phyloP scores from a whole-genome alignment of 768 basidiomycete genomes.

The Lactarius indigo region DNA sequence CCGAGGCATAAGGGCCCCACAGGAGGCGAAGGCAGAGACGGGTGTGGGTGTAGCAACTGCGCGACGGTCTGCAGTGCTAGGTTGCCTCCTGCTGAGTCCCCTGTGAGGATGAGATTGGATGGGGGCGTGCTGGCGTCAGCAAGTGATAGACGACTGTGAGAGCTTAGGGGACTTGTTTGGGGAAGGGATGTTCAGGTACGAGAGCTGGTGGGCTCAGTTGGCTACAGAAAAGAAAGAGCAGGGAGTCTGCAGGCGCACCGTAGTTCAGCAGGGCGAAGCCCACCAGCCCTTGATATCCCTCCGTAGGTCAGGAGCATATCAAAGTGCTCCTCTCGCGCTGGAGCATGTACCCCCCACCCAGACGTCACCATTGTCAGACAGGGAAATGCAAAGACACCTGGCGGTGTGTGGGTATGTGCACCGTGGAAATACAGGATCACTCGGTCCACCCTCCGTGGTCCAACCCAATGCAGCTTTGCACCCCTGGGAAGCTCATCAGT shows the following conservation, averaged over 20 bases:
- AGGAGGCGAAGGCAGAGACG: slow-evolving; percentile 1
- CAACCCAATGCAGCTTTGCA: slow-evolving; percentile 17
- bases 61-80: slow-evolving; percentile 24
- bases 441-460: not conserved
- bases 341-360: slow-evolving; percentile 11
- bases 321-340: not conserved
- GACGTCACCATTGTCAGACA: too few species aligned
- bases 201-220: not conserved
- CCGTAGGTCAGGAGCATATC: slow-evolving; percentile 3
- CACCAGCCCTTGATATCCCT: slow-evolving; percentile 6
- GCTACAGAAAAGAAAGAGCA: too few species aligned
- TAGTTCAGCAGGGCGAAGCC: slow-evolving; percentile 13
- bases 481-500: slow-evolving; percentile 5
- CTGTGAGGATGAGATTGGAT: slow-evolving; percentile 26
- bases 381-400: too few species aligned
- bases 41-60: slow-evolving; percentile 23
- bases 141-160: slow-evolving; percentile 19
- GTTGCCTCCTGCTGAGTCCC: slow-evolving; percentile 27
- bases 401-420: too few species aligned
- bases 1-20: not conserved
- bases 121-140: slow-evolving; percentile 19
- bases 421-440: slow-evolving; percentile 14
- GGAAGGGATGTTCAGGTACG: slow-evolving; percentile 11
- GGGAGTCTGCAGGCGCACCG: not conserved
- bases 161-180: slow-evolving; percentile 23